These are phyloP conservation scores for Flaveria ramosissima DNA, from an alignment of 129 eudicot genomes.

Conservation along the genomic window DNA sequence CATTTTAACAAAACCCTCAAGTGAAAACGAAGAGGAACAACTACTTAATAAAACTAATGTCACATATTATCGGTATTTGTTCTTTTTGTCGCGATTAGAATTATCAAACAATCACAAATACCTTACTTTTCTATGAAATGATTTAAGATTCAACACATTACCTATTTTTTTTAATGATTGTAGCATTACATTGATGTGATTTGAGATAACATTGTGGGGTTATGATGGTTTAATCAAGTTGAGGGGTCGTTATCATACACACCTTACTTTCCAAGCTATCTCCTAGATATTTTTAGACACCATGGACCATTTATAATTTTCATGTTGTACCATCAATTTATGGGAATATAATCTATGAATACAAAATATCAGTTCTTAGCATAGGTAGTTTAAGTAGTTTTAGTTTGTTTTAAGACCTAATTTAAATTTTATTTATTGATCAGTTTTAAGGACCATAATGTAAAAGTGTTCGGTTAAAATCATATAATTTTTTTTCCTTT, in stretches of 20 bases:
- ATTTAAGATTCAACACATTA: not conserved
- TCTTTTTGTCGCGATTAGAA: conserved; percentile 1
- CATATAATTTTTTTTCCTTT: too few species aligned
- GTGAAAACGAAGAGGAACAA: not conserved
- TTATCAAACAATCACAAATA: not conserved
- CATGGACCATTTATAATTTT: not conserved
- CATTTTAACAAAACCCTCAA: not conserved
- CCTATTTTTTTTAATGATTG: not conserved
- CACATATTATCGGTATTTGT: not conserved
- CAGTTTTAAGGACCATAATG: too few species aligned
- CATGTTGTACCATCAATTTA: not conserved
- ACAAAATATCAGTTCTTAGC: not conserved
- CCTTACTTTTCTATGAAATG: not conserved
- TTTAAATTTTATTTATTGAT: too few species aligned
- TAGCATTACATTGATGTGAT: not conserved
- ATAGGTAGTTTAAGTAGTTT: not conserved
- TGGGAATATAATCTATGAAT: not conserved
- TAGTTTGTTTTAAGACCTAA: too few species aligned
- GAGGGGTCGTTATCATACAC: not conserved
- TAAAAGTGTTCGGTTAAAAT: too few species aligned
- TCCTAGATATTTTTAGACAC: conserved; percentile 12
- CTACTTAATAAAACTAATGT: not conserved
- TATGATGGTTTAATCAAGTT: conserved; percentile 1
- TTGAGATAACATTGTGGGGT: not conserved
- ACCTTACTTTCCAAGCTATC: conserved; percentile 2